A percentile compares a stretch with the other conserved stretches of the same genome.
phyloP scores from a whole-genome alignment of 345 rosid genomes.

The Psidium friedrichsthalianum region DNA sequence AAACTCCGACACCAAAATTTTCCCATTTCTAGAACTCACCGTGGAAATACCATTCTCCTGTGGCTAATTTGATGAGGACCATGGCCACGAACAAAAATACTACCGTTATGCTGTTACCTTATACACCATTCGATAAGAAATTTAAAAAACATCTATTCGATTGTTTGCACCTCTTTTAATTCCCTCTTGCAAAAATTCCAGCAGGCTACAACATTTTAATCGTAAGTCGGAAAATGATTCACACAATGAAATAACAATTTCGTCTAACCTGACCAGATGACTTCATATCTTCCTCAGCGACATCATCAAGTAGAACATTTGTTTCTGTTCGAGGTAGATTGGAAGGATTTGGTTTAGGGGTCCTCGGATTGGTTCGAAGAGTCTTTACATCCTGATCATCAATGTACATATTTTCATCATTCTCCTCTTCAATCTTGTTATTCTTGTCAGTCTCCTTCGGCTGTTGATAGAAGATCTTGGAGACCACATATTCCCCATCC shows the following conservation, averaged over 20 bases:
- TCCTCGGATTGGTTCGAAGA: slow-evolving; percentile 42
- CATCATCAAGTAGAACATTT: slow-evolving; percentile 12
- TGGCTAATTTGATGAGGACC: not conserved
- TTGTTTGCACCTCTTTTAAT: not conserved
- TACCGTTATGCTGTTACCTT: not conserved
- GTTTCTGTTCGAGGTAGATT: slow-evolving; percentile 36
- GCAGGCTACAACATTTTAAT: not conserved
- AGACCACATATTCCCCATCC: slow-evolving; percentile 66
- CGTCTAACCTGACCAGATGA: slow-evolving; percentile 21
- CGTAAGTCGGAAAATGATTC: not conserved
- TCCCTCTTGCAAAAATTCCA: not conserved
- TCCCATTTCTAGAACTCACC: not conserved
- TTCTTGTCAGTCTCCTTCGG: slow-evolving; percentile 31
- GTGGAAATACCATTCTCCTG: not conserved
- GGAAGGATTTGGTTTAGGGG: slow-evolving; percentile 61
- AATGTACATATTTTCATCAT: not conserved
- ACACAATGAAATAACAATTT: not conserved
- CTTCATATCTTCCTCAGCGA: slow-evolving; percentile 8
- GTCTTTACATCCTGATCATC: slow-evolving; percentile 33
- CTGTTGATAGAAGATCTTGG: slow-evolving; percentile 59
- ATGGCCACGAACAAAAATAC: not conserved
- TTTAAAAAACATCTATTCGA: not conserved
- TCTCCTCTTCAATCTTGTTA: slow-evolving; percentile 3
- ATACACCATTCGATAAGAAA: not conserved
- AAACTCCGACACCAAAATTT: not conserved